Percentiles rank a stretch among this genome's conserved stretches.
Evolutionary conservation across 2,329 filamentous ascomycete species (phyloP).

Genomic region (Pseudocercospora vitis): DNA sequence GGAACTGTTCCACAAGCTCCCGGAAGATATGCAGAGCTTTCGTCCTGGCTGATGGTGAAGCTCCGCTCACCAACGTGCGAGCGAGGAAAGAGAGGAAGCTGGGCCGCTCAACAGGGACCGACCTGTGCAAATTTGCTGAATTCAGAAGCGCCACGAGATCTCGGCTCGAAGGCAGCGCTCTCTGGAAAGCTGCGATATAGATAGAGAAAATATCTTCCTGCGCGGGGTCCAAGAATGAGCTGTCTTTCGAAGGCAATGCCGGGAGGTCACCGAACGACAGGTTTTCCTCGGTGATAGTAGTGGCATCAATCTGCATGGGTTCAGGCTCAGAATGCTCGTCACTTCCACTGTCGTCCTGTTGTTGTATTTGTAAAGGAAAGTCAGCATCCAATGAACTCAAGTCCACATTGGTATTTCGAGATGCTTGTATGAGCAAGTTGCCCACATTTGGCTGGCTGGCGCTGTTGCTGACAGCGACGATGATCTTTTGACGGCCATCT

Average conservation of each 20-base stretch:
- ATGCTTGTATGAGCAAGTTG: constrained; percentile 12
- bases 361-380: constrained; percentile 21
- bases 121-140: constrained; percentile 21
- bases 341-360: not conserved
- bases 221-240: constrained; percentile 22
- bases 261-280: constrained; percentile 19
- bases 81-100: constrained; percentile 26
- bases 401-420: constrained; percentile 10
- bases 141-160: constrained; percentile 21
- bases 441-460: constrained; percentile 14
- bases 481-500: constrained; percentile 12
- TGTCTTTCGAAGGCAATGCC: constrained; percentile 18
- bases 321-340: constrained; percentile 15
- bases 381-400: constrained; percentile 17
- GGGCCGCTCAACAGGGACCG: constrained; percentile 16
- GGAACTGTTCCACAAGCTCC: constrained; percentile 17
- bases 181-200: constrained; percentile 19
- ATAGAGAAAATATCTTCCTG: constrained; percentile 16
- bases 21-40: constrained; percentile 22
- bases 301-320: constrained; percentile 14
- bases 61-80: constrained; percentile 21
- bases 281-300: not conserved
- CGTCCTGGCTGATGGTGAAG: constrained; percentile 14
- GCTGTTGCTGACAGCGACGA: constrained; percentile 1
- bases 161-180: constrained; percentile 19